A percentile compares a stretch with the other conserved stretches of the same genome.
These are phyloP conservation scores for Xylaria sp. DNA, from an alignment of 2,329 filamentous ascomycete genomes.

Conservation along the genomic window DNA sequence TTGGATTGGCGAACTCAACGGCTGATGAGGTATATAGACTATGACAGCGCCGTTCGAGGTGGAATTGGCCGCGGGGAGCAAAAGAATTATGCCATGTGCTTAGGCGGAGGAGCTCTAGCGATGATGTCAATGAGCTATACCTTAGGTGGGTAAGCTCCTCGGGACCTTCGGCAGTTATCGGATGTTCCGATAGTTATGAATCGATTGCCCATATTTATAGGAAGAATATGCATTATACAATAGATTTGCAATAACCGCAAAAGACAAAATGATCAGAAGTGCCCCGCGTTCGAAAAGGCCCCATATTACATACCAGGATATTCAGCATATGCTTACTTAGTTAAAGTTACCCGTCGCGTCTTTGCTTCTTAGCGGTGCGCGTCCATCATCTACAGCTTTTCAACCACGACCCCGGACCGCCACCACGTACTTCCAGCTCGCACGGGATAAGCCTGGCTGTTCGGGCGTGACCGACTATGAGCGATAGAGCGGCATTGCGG, in stretches of 20 bases:
- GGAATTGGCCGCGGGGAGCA: conserved; percentile 2
- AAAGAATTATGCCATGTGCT: not conserved
- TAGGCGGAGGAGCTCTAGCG: conserved; percentile 5
- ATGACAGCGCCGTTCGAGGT: not conserved
- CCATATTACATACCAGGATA: not conserved
- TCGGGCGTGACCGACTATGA: conserved; percentile 15
- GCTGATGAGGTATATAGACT: not conserved
- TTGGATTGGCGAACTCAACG: not conserved
- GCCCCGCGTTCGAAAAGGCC: conserved; percentile 3
- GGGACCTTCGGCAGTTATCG: conserved; percentile 13
- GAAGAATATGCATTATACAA: conserved; percentile 4
- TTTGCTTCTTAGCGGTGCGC: not conserved
- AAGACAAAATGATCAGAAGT: not conserved
- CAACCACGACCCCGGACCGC: not conserved
- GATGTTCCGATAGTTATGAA: conserved; percentile 9
- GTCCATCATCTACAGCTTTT: not conserved
- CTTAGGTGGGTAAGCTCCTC: not conserved
- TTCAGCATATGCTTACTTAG: too few species aligned
- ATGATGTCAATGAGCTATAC: conserved; percentile 31
- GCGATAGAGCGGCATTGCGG: conserved; percentile 18
- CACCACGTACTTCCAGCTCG: not conserved
- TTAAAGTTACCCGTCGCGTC: not conserved
- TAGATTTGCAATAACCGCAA: conserved; percentile 2
- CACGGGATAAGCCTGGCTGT: conserved; percentile 11
- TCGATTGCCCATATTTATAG: too few species aligned